Base-by-base conservation (phyloP, 495 filamentous ascomycete genomes). In the Hypoxylon perforatum region DNA sequence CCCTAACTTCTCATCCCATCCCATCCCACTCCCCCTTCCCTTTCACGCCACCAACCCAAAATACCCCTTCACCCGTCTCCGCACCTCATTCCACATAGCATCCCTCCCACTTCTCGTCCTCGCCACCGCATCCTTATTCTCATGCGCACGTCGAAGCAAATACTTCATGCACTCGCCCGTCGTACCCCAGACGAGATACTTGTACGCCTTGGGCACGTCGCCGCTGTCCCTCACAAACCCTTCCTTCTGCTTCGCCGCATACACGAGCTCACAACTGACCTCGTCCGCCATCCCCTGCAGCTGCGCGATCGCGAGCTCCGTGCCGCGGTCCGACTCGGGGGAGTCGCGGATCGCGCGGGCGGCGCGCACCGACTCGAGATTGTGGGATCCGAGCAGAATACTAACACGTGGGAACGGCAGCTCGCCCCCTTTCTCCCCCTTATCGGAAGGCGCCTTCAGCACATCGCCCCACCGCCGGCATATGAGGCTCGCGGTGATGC, bases 241-340 rank as follows among this genome's bases (percentile, higher is more conserved):
- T 23, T 55, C 54, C 44, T 72, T 67, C 57, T 81, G 49, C 51
- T 33, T 69, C 54, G 60, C 82, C 77, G 83, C 84, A 61, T 87
- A 75, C 21, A 97, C 85, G 14, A 97, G 79, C 70, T 92, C 90
- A 64, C 91, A 91, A 77, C 89, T 92, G 18, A 99, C 88, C 70
- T 99, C 95, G 63, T 99, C 95, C 14, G 95, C 95, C 95, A 97
- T 97, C 18, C 95, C 95, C 82, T 94, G 91, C 6, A 99, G 85
- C 77, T 99, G 95, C 5, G 91, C 94, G 76, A 93, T 97, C 23
- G 87, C 87, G 14, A 97, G 81, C 19, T 91, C 85, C 8, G 83
- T 80, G 35, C 85, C 82, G 22, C 91, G 75, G 44, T 61, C 66
- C 0, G 78, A 77, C 14, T 56, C 49, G 10, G 69, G 63, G 18